Evolutionary conservation across 495 filamentous ascomycete species (phyloP), one percentile per base, ranked within the genome.

Genomic region (Trichoderma asperelloides): DNA sequence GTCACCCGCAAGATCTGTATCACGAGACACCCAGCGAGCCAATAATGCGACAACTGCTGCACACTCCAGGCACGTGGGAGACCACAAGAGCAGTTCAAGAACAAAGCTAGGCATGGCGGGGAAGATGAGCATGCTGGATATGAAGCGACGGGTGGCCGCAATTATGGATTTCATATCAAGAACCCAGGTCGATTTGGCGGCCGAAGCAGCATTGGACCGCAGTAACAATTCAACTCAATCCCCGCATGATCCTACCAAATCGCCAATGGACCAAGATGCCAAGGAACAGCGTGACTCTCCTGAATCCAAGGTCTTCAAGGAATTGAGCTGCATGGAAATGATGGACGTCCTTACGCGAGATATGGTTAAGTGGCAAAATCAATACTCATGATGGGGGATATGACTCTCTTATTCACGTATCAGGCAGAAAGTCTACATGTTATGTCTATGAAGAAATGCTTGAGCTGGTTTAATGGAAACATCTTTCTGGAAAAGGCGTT

Each of bases 91-190:
- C 12, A 67, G 74, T 41, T 49, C 66, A 62, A 81, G 77, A 66
- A 70, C 65, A 51, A 82, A 78, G 68, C 76, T 74, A 13, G 75
- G 76, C 23, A 78, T 81, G 75, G 76, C 62, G 23, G 88, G 85
- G 70, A 91, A 89, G 74, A 87, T 93, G 63, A 94, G 86, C 33
- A 90, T 97, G 87, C 89, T 88, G 67, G 93, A 97, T 70, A 95
- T 97, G 90, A 92, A 91, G 77, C 85, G 90, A 68, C 86, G 91
- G 9, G 93, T 93, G 3, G 86, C 88, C 2, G 88, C 82, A 16
- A 94, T 98, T 66, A 80, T 96, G 18, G 92, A 96, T 51, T 97
- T 91, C 75, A 97, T 98, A 70, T 88, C 90, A 9, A 86, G 91
- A 60, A 94, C 91, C 69, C 94, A 97, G 71, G 82, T 96, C 15